Base-by-base conservation (phyloP, 306 rosid species). In the Corylus heterophylla region DNA sequence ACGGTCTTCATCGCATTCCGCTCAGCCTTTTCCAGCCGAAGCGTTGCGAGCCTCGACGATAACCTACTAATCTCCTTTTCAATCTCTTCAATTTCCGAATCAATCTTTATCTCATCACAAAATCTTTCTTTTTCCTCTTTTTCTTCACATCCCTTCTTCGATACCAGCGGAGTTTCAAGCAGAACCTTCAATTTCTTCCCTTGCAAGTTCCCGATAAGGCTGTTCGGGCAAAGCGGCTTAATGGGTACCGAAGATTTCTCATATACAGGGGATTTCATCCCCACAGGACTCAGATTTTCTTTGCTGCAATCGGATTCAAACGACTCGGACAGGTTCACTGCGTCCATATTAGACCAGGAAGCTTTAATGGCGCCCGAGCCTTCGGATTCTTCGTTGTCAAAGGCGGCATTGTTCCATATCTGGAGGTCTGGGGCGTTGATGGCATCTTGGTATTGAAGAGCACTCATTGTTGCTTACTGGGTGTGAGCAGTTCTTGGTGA, bases 341-440 rank as follows among this genome's bases (percentile, higher is more conserved):
- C 67, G 27, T 79, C 73, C 7, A 77, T 55, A 55, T 29, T 74
- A 10, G 87, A 73, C 93, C 91, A 87, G 67, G 90, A 86, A 72
- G 76, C 29, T 51, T 86, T 80, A 1, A 63, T 50, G 62, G 76
- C 16, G 0, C 12, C 12, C 12, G 78, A 54, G 31, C 73, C 78
- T 51, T 75, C 81, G 8, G 76, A 83, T 70, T 83, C 89, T 10
- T 85, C 89, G 35, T 71, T 76, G 83, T 88, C 94, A 66, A 87
- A 88, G 12, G 92, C 87, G 69, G 92, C 92, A 74, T 90, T 90
- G 80, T 86, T 81, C 94, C 94, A 90, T 8, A 90, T 81, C 77
- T 90, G 92, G 79, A 90, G 77, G 51, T 88, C 90, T 29, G 83
- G 84, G 16, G 78, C 83, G 69, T 78, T 82, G 62, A 87, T 82